Conservation (phyloP, 2,329 filamentous ascomycete species). For the Hypoxylon sp. region DNA sequence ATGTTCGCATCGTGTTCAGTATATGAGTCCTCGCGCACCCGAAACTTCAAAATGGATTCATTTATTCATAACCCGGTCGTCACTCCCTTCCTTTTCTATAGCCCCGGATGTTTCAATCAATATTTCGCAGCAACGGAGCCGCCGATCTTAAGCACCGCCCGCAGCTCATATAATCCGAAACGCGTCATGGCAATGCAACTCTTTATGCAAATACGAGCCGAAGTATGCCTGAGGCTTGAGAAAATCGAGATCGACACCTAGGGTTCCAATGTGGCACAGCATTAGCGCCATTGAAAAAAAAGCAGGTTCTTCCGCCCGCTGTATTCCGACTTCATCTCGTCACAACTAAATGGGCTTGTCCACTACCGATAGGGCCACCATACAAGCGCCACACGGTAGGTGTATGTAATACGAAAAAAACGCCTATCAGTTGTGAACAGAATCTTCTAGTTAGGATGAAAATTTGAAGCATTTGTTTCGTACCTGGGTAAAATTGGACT, state of each 20-base stretch:
- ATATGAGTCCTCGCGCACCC: conserved; percentile 12
- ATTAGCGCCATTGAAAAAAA: conserved; percentile 37
- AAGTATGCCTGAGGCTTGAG: conserved; percentile 36
- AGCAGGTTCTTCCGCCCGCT: conserved; percentile 37
- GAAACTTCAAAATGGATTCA: conserved; percentile 14
- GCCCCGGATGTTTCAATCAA: conserved; percentile 24
- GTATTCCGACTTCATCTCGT: conserved; percentile 39
- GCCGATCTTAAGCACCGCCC: conserved; percentile 40
- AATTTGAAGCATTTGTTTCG: conserved; percentile 7
- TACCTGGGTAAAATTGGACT: conserved; percentile 1
- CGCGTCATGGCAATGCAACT: conserved; percentile 37
- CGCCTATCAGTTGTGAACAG: background rate
- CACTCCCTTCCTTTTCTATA: conserved; percentile 4
- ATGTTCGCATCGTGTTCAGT: conserved; percentile 18
- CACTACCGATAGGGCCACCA: conserved; percentile 16
- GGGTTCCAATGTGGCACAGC: conserved; percentile 44
- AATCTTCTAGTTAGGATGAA: background rate
- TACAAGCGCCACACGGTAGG: conserved; percentile 6
- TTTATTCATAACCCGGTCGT: conserved; percentile 12
- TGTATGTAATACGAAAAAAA: conserved; percentile 13
- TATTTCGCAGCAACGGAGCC: conserved; percentile 20
- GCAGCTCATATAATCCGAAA: conserved; percentile 41
- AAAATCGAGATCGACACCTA: conserved; percentile 46
- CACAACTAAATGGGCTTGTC: conserved; percentile 19
- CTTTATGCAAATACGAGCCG: conserved; percentile 46